Evolutionary conservation across 345 rosid species (phyloP).

Genomic region (Acer yangbiense): DNA sequence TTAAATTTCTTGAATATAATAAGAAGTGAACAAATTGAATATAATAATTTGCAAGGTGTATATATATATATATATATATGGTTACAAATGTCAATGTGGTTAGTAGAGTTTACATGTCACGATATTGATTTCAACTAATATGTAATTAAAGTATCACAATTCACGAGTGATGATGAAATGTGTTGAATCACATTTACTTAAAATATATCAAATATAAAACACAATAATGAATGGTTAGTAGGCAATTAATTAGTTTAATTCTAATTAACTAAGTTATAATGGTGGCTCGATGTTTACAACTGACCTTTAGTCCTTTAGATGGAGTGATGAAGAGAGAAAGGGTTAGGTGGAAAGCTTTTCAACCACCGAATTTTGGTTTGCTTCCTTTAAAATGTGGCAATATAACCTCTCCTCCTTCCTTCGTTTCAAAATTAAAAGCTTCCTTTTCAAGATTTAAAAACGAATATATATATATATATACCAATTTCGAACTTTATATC

Average conservation of each 20-base stretch:
- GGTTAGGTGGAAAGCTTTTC: not conserved
- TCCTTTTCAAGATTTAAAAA: no score
- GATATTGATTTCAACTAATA: not conserved
- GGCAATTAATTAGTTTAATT: not conserved
- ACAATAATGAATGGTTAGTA: not conserved
- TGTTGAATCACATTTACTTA: not conserved
- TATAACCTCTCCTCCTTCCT: not conserved
- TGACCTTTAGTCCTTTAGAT: not conserved
- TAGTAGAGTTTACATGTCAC: not conserved
- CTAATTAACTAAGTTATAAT: not conserved
- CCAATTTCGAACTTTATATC: no score
- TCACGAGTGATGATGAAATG: no score
- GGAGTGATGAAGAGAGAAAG: not conserved
- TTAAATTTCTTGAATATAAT: no score
- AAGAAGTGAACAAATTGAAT: no score
- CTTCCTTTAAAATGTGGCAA: constrained; percentile 13
- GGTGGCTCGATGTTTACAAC: not conserved
- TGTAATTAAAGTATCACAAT: not conserved
- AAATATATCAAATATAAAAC: not conserved
- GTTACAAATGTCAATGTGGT: not conserved
- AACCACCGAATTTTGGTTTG: not conserved
- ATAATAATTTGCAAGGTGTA: no score
- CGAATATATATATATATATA: no score
- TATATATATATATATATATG: no score
- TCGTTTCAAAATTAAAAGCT: not conserved